Evolutionary conservation across 129 eudicot species (phyloP).

Genomic region (Calendula officinalis): DNA sequence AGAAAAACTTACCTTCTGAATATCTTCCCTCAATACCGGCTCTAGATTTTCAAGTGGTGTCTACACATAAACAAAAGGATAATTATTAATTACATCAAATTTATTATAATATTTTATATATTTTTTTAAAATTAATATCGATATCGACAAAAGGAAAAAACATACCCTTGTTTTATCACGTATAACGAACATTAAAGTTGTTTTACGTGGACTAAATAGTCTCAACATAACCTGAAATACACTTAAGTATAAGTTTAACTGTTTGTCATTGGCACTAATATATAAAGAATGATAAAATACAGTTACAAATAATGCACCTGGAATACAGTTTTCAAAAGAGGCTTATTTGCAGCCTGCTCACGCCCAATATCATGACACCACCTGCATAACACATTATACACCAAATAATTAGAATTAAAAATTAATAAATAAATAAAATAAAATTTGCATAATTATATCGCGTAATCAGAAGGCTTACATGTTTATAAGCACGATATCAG

Average conservation of each 20-base stretch:
- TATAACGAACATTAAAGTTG: conserved; percentile 93
- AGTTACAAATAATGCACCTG: conserved; percentile 43
- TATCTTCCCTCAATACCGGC: conserved; percentile 91
- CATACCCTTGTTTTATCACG: conserved; percentile 98
- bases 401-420: conserved; percentile 4
- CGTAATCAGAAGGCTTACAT: conserved; percentile 50
- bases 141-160: conserved; percentile 1
- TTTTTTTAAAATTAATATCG: background rate
- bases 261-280: conserved; percentile 16
- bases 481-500: conserved; percentile 94
- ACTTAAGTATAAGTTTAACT: conserved; percentile 6
- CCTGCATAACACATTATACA: conserved; percentile 38
- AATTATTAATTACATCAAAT: conserved; percentile 19
- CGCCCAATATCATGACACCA: conserved; percentile 96
- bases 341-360: conserved; percentile 95
- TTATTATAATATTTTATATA: background rate
- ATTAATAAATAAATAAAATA: background rate
- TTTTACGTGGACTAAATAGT: conserved; percentile 97
- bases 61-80: conserved; percentile 44
- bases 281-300: background rate
- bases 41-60: conserved; percentile 93
- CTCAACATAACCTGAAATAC: conserved; percentile 90
- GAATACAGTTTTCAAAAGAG: conserved; percentile 85
- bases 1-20: conserved; percentile 61
- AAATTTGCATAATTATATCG: conserved; percentile 4